Evolutionary conservation across 2,329 filamentous ascomycete species (phyloP).

Genomic region (Laburnicola sp.): DNA sequence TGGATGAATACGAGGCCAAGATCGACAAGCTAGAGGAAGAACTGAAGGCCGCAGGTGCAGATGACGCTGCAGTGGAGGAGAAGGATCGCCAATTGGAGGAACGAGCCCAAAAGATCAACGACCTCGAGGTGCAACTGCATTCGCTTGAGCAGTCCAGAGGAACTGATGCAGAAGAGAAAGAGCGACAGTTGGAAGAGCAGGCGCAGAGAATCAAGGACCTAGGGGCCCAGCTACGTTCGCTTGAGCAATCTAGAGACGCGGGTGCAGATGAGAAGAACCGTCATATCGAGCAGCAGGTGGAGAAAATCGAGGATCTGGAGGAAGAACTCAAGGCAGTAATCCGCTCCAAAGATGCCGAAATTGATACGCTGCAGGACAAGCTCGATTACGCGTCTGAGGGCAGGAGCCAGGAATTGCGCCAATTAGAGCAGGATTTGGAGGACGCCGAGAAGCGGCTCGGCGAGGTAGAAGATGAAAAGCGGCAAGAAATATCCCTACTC

Average conservation of each 20-base stretch:
- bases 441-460: conserved; percentile 37
- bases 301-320: conserved; percentile 32
- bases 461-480: conserved; percentile 31
- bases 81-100: conserved; percentile 34
- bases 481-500: conserved; percentile 31
- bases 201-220: too few relatives aligned
- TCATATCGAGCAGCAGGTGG: too few relatives aligned
- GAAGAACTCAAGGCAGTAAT: conserved; percentile 21
- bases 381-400: conserved; percentile 45
- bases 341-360: conserved; percentile 47
- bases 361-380: conserved; percentile 47
- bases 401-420: conserved; percentile 56
- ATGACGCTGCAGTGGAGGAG: conserved; percentile 33
- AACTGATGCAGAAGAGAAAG: conserved; percentile 25
- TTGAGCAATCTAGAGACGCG: too few relatives aligned
- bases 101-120: conserved; percentile 38
- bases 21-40: conserved; percentile 41
- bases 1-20: conserved; percentile 45
- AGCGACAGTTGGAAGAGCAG: conserved; percentile 16
- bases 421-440: conserved; percentile 47
- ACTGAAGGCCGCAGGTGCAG: conserved; percentile 36
- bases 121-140: conserved; percentile 38
- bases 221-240: too few relatives aligned
- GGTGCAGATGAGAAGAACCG: too few relatives aligned
- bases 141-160: conserved; percentile 13